Percentiles rank a stretch among this genome's conserved stretches.
Evolutionary conservation across 768 basidiomycete genomes (phyloP).

Genomic region (Pulveroboletus ravenelii): DNA sequence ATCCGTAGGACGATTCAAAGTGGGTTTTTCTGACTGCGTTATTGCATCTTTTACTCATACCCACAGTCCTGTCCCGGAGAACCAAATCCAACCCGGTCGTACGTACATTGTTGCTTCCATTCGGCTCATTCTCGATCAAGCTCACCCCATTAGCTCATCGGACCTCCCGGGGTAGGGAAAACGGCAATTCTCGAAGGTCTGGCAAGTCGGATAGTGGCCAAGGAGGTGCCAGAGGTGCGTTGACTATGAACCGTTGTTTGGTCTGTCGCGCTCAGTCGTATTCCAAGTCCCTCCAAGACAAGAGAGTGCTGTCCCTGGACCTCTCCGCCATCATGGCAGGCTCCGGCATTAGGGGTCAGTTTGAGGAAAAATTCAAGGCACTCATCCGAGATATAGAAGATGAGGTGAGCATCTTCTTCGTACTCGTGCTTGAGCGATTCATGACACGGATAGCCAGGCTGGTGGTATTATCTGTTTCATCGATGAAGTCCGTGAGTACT

Average conservation of each 20-base stretch:
- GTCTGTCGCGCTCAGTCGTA: background rate
- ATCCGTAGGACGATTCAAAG: slow-evolving; percentile 90
- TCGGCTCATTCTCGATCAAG: background rate
- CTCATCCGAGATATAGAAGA: slow-evolving; percentile 85
- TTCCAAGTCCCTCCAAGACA: slow-evolving; percentile 72
- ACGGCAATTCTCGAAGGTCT: slow-evolving; percentile 90
- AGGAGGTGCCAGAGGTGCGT: slow-evolving; percentile 84
- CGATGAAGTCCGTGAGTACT: slow-evolving; percentile 81
- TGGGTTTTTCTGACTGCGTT: slow-evolving; percentile 30
- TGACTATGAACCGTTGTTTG: background rate
- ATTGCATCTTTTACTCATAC: background rate
- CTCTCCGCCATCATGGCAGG: slow-evolving; percentile 82
- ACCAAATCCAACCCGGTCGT: slow-evolving; percentile 93
- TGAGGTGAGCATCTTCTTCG: slow-evolving; percentile 42
- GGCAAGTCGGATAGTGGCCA: slow-evolving; percentile 79
- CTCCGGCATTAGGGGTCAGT: slow-evolving; percentile 87
- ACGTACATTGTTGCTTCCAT: slow-evolving; percentile 22
- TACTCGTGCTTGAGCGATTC: slow-evolving; percentile 20
- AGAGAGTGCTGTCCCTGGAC: slow-evolving; percentile 85
- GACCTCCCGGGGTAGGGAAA: slow-evolving; percentile 89
- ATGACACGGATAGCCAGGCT: slow-evolving; percentile 35
- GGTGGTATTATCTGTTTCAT: slow-evolving; percentile 90
- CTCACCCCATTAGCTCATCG: slow-evolving; percentile 53
- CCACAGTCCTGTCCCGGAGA: slow-evolving; percentile 70
- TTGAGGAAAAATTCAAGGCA: slow-evolving; percentile 91